Evolutionary conservation across 179 eudicot species (phyloP).

Genomic region (Amaranthus tricolor): DNA sequence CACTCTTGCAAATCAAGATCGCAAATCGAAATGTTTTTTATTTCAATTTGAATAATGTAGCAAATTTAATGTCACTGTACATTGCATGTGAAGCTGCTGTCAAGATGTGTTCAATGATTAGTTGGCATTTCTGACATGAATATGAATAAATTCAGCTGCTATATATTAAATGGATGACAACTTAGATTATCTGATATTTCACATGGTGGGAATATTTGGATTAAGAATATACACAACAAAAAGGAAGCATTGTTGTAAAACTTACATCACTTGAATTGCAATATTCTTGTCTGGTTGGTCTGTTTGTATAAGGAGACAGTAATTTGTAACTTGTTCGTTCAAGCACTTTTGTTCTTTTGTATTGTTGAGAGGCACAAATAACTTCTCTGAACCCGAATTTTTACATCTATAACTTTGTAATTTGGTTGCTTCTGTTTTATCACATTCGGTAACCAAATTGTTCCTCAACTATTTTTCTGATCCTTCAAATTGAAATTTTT

Average conservation of each 20-base stretch:
- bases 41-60: not conserved
- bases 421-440: no score
- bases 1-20: conserved; percentile 14
- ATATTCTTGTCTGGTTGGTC: not conserved
- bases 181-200: conserved; percentile 14
- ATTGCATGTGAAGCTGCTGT: not conserved
- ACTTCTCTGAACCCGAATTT: no score
- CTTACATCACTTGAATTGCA: not conserved
- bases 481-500: not conserved
- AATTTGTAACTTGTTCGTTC: not conserved
- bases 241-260: not conserved
- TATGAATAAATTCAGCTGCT: not conserved
- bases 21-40: conserved; percentile 13
- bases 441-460: not conserved
- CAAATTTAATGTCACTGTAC: not conserved
- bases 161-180: not conserved
- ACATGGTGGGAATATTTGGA: conserved; percentile 10
- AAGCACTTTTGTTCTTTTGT: not conserved
- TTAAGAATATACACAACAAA: not conserved
- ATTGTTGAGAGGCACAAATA: not conserved
- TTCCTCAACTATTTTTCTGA: not conserved
- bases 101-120: no score
- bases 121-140: not conserved
- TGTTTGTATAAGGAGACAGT: not conserved
- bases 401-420: no score